Conservation (phyloP, 345 rosid species). For the Linum usitatissimum region DNA sequence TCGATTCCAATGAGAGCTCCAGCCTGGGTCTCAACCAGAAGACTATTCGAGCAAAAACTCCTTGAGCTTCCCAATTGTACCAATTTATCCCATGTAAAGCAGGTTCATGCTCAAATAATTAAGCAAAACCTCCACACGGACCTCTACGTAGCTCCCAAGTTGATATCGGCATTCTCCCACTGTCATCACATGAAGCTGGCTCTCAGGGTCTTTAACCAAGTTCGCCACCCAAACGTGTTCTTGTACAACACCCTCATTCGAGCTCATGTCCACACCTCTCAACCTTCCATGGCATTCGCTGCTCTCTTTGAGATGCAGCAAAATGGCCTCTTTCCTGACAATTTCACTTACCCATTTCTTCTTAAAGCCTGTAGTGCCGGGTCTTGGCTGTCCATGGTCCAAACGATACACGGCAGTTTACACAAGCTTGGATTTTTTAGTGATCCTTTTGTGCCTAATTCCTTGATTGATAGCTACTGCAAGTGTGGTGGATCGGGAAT, state of each 20-base stretch:
- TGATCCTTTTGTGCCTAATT: conserved; percentile 77
- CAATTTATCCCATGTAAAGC: conserved; percentile 48
- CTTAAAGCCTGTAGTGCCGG: conserved; percentile 53
- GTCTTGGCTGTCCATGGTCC: conserved; percentile 39
- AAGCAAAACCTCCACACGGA: conserved; percentile 49
- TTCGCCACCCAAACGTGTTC: conserved; percentile 43
- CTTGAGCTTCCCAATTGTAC: conserved; percentile 62
- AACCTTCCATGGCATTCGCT: conserved; percentile 41
- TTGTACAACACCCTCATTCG: conserved; percentile 60
- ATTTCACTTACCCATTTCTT: conserved; percentile 76
- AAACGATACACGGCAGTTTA: conserved; percentile 61
- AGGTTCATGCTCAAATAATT: conserved; percentile 62
- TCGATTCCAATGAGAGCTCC: conserved; percentile 52
- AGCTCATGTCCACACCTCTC: conserved; percentile 49
- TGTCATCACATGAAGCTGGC: conserved; percentile 51
- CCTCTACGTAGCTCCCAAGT: conserved; percentile 49
- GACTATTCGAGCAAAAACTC: conserved; percentile 56
- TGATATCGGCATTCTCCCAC: conserved; percentile 53
- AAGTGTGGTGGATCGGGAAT: conserved; percentile 61
- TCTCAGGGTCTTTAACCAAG: conserved; percentile 47
- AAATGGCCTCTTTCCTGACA: conserved; percentile 47
- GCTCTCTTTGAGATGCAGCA: conserved; percentile 54
- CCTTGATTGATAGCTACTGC: conserved; percentile 66
- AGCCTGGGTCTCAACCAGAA: conserved; percentile 54
- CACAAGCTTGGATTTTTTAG: conserved; percentile 55